phyloP scores from a whole-genome alignment of 768 basidiomycete genomes.

The Auricularia cornea region DNA sequence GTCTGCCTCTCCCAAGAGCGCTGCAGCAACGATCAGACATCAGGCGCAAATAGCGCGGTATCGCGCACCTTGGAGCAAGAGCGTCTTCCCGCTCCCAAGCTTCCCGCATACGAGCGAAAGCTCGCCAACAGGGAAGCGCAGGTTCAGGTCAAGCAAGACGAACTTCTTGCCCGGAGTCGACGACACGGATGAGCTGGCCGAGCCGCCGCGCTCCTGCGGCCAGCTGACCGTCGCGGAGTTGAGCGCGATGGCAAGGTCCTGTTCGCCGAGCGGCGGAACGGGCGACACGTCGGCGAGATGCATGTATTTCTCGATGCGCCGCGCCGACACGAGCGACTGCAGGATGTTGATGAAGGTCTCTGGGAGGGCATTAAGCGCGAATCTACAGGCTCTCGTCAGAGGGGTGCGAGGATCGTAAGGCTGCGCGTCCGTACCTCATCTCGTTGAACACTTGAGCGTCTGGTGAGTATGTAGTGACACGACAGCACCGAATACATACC shows the following conservation, averaged over 20 bases:
- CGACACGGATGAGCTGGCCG: constrained; percentile 39
- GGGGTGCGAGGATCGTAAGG: constrained; percentile 66
- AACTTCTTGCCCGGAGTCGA: constrained; percentile 72
- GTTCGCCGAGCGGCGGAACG: constrained; percentile 48
- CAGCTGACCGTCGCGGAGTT: constrained; percentile 86
- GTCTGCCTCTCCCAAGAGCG: constrained; percentile 84
- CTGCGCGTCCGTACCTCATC: background rate
- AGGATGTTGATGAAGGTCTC: constrained; percentile 88
- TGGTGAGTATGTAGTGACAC: background rate
- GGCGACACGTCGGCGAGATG: constrained; percentile 59
- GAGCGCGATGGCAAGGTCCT: constrained; percentile 58
- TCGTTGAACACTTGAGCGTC: background rate
- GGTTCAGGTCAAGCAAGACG: constrained; percentile 63
- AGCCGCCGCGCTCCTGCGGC: constrained; percentile 67
- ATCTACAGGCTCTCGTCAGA: constrained; percentile 45
- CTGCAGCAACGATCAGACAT: constrained; percentile 23
- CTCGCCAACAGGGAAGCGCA: constrained; percentile 72
- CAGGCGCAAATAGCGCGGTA: background rate
- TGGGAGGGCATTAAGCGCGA: constrained; percentile 77
- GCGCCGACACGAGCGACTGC: constrained; percentile 75
- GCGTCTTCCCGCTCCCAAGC: constrained; percentile 81
- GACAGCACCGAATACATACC: too few relatives aligned
- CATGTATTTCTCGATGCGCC: constrained; percentile 88
- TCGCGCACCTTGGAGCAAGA: constrained; percentile 56
- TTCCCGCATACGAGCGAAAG: constrained; percentile 84